Conservation (phyloP, 768 basidiomycete genomes). For the Leccinum pellstonianum region DNA sequence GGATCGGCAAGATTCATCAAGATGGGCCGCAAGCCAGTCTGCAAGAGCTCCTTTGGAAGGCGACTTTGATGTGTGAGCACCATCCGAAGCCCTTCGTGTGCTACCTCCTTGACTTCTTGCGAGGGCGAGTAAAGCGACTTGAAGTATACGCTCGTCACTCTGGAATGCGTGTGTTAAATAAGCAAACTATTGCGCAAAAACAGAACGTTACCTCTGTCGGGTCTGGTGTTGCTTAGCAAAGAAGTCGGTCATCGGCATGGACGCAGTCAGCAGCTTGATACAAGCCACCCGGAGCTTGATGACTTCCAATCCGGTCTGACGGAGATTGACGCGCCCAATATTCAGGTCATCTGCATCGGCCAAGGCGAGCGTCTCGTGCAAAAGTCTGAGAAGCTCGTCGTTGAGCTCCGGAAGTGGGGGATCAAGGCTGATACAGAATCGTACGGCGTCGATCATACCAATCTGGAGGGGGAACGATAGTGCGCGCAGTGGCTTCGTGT, state of each 20-base stretch:
- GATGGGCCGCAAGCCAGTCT: constrained; percentile 93
- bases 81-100: constrained; percentile 88
- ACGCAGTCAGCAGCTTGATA: constrained; percentile 88
- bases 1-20: constrained; percentile 98
- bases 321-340: constrained; percentile 68
- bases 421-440: constrained; percentile 86
- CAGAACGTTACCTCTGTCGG: constrained; percentile 66
- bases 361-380: constrained; percentile 91
- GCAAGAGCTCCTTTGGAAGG: constrained; percentile 91
- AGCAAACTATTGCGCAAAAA: not conserved
- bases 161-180: constrained; percentile 32
- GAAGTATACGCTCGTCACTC: constrained; percentile 95
- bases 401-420: constrained; percentile 90
- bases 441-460: constrained; percentile 95
- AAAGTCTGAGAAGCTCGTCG: constrained; percentile 85
- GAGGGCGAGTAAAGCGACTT: constrained; percentile 94
- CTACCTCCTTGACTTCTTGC: constrained; percentile 90
- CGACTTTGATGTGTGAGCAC: constrained; percentile 88
- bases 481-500: constrained; percentile 94
- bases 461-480: constrained; percentile 95
- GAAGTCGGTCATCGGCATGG: constrained; percentile 94
- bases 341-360: constrained; percentile 95
- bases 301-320: constrained; percentile 78
- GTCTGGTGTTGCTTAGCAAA: constrained; percentile 82
- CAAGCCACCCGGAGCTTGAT: constrained; percentile 91